Evolutionary conservation across 1,284 basidiomycete genomes (phyloP), one percentile per base, ranked within the genome.

Genomic region (Cryptococcus neoformans): DNA sequence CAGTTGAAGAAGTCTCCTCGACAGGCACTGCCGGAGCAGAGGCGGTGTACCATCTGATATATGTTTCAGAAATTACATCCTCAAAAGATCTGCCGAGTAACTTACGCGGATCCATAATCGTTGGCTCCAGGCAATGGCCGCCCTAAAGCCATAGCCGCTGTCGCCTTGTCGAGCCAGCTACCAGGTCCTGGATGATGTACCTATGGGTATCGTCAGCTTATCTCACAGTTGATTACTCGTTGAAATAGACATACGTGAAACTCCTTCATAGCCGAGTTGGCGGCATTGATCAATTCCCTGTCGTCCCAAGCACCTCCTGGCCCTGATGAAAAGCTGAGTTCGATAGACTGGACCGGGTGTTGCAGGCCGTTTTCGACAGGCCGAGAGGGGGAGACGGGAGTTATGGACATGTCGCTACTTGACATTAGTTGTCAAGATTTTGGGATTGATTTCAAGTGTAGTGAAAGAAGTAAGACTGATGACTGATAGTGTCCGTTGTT

Each of bases 81-180:
- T 14, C 14, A 10, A 21, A n/a, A 9, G 16, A 49, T 10, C 10
- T 14, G 14, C 16, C 5, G 14, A 35, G 21, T 28, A 34, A 66
- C 73, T 65, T 44, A 76, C 74, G 65, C 62, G n/a, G 70, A 68
- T 8, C 61, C 66, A 21, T 64, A 63, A n/a, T 62, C 58, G 3
- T 63, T 59, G 0, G 68, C 72, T 1, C 72, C 73, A 0, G 68
- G 65, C 6, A 78, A 51, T 1, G 72, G 69, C 42, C 68, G 57
- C 0, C 75, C 76, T 40, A 64, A 55, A 0, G 69, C 70, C 49
- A 71, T 53, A 2, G 74, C 74, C 2, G 76, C 76, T 0, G 73
- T 76, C 5, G 70, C 70, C 56, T 78, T 77, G 57, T 78, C 76
- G 11, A 78, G 65, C 76, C 76, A 78, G 14, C 64, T 62, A n/a